Conservation (phyloP, 495 filamentous ascomycete genomes). For the Daldinia childiae region DNA sequence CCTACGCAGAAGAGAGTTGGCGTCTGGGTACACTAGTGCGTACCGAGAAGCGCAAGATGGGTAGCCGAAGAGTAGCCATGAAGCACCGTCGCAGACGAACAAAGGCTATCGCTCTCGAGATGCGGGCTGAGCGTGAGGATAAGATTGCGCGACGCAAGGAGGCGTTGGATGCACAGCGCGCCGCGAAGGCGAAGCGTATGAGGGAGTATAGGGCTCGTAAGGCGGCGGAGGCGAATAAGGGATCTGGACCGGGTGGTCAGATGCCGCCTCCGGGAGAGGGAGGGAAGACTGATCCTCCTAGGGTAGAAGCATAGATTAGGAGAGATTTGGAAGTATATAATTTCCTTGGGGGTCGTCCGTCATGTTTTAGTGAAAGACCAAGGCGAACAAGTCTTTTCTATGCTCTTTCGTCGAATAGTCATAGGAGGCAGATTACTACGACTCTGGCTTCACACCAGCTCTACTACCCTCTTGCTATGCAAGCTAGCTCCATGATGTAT, state of each 20-base stretch:
- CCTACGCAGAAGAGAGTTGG: slow-evolving; percentile 87
- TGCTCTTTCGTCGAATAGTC: neutral
- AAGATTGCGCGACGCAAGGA: slow-evolving; percentile 47
- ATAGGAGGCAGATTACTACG: neutral
- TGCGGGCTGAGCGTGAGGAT: slow-evolving; percentile 45
- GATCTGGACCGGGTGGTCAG: slow-evolving; percentile 3
- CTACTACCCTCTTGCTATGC: neutral
- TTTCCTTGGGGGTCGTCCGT: neutral
- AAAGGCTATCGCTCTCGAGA: slow-evolving; percentile 42
- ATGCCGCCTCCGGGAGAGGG: slow-evolving; percentile 13
- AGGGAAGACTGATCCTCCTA: slow-evolving; percentile 21
- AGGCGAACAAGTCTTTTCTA: neutral
- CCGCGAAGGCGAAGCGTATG: slow-evolving; percentile 34
- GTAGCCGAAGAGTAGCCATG: slow-evolving; percentile 40
- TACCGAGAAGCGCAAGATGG: slow-evolving; percentile 47
- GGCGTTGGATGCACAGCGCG: slow-evolving; percentile 40
- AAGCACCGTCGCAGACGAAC: slow-evolving; percentile 33
- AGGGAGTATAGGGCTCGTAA: slow-evolving; percentile 34
- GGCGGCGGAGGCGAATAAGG: slow-evolving; percentile 28
- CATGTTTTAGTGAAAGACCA: neutral
- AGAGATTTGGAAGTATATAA: neutral
- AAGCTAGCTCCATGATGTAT: slow-evolving; percentile 4
- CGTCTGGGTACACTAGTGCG: slow-evolving; percentile 70
- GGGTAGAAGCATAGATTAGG: slow-evolving; percentile 16
- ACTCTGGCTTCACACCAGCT: neutral